phyloP scores from a whole-genome alignment of 1,139 yeast genomes.

The Blastobotrys arbuscula region DNA sequence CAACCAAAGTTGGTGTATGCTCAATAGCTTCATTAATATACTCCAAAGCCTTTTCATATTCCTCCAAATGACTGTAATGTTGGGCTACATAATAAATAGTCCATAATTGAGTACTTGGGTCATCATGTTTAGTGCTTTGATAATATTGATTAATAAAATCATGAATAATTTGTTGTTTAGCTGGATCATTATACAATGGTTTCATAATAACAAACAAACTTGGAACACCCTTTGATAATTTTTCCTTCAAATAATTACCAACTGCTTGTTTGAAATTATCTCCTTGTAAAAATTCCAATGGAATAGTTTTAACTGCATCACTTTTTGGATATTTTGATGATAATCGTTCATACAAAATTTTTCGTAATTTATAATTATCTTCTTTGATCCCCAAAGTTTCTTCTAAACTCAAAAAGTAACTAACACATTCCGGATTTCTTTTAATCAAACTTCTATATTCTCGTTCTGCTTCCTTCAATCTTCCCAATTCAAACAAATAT shows the following conservation, averaged over 20 bases:
- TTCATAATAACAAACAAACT: slow-evolving; percentile 83
- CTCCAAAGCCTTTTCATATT: slow-evolving; percentile 48
- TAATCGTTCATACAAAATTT: slow-evolving; percentile 54
- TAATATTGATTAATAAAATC: slow-evolving; percentile 50
- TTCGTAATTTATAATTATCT: slow-evolving; percentile 25
- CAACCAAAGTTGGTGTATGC: slow-evolving; percentile 70
- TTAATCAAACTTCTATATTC: slow-evolving; percentile 66
- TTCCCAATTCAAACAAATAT: slow-evolving; percentile 44
- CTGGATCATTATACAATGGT: slow-evolving; percentile 57
- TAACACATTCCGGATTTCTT: slow-evolving; percentile 77
- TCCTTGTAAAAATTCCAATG: slow-evolving; percentile 66
- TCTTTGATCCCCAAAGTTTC: slow-evolving; percentile 44
- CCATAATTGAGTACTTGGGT: slow-evolving; percentile 66
- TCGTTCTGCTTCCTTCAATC: slow-evolving; percentile 55
- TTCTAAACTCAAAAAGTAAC: slow-evolving; percentile 64
- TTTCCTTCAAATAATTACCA: slow-evolving; percentile 50
- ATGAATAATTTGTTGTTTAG: slow-evolving; percentile 48
- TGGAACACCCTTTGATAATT: slow-evolving; percentile 79
- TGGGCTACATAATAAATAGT: slow-evolving; percentile 75
- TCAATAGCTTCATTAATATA: slow-evolving; percentile 59
- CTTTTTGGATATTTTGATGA: slow-evolving; percentile 72
- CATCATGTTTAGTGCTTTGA: slow-evolving; percentile 20
- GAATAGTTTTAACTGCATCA: slow-evolving; percentile 74
- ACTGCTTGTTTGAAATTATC: slow-evolving; percentile 44
- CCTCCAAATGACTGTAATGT: slow-evolving; percentile 55